Base-by-base conservation (phyloP, 139 green algal genomes). In the Haematococcus lacustris region DNA sequence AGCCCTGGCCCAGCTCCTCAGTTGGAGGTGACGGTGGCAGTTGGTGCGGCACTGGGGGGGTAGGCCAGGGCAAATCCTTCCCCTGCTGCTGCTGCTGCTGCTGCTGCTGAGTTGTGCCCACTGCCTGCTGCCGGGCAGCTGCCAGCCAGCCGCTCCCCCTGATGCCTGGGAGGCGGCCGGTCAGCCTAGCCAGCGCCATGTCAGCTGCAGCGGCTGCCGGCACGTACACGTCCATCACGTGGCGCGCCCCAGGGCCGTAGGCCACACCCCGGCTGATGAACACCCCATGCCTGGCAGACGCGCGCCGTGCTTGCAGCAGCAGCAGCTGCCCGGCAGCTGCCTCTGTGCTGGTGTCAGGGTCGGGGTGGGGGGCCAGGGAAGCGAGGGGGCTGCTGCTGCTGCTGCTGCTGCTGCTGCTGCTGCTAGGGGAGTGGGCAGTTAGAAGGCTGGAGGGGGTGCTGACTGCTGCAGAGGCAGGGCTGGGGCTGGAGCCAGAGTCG, bases 201-300 rank as follows among this genome's bases (percentile, higher is more conserved):
- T n/a, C n/a, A n/a, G n/a, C n/a, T n/a, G 60, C 60, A 41, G 39
- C n/a, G 17, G 21, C 60, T 3, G 33, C 17, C 25, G 63, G 63
- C 35, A 38, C 39, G 65, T 94, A 94, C 0, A 93, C 76, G 76
- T 94, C 89, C 61, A 94, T 64, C 3, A 77, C 37, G 9, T 86
- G 86, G 6, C 89, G 82, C 0, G 68, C 23, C 1, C 68, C 51
- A 30, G 66, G 34, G 26, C 87, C 84, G 41, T 93, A 94, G 30
- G 38, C 57, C 41, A 86, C 63, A 34, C 77, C 38, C 25, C 69
- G 63, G 21, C 17, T 9, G 17, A 53, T 9, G 9, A 53, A 17
- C 43, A 53, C 43, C 43, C 43, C 43, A 53, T 53, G 17, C n/a
- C n/a, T n/a, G n/a, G n/a, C n/a, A n/a, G n/a, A n/a, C n/a, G n/a